Conservation (phyloP, 2,329 filamentous ascomycete genomes). For the Domatiomyces catenatus region DNA sequence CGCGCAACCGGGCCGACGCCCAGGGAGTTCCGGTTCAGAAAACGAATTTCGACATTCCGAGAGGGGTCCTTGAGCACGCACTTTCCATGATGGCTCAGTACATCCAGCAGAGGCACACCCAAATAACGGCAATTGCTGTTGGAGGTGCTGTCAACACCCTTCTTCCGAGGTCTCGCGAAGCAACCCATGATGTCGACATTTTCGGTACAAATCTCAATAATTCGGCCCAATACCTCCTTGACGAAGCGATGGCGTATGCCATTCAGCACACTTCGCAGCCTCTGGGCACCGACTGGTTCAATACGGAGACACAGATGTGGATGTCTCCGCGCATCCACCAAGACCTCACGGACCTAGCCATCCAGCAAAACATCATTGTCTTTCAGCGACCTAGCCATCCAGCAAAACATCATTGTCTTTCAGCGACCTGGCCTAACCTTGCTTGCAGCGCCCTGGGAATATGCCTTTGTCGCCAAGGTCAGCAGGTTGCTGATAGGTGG, state of each 20-base stretch:
- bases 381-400: too few species aligned
- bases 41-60: too few species aligned
- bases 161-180: constrained; percentile 3
- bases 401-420: too few species aligned
- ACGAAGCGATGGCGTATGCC: neutral
- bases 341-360: neutral
- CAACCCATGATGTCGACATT: constrained; percentile 12
- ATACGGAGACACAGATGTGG: neutral
- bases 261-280: neutral
- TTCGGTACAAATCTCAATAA: constrained; percentile 4
- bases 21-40: too few species aligned
- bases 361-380: neutral
- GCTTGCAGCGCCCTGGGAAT: neutral
- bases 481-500: neutral
- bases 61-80: neutral
- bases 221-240: constrained; percentile 1
- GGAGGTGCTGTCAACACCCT: constrained; percentile 12
- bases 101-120: neutral
- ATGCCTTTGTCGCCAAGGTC: neutral
- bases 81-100: neutral
- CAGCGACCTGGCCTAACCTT: neutral
- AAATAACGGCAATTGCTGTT: constrained; percentile 8
- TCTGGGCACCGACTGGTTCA: neutral
- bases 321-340: neutral
- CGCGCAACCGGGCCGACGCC: too few species aligned